These are phyloP conservation scores for Boletellus emodensis DNA, from an alignment of 768 basidiomycete species.

Conservation along the genomic window DNA sequence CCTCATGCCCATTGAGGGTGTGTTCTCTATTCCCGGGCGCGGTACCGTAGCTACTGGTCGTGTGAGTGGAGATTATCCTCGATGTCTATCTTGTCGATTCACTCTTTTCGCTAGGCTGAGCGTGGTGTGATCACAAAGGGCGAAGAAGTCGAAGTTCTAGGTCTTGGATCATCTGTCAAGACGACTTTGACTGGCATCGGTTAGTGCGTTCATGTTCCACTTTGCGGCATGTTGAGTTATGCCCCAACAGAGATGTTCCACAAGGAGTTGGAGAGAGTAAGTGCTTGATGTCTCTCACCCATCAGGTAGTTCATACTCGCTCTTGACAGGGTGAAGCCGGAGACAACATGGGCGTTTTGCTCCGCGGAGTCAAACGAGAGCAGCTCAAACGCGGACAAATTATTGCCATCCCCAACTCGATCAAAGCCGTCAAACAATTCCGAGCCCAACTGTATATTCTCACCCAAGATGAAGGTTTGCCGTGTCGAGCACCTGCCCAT, in stretches of 20 bases:
- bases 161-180: conserved; percentile 76
- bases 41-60: conserved; percentile 97
- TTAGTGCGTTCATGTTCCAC: conserved; percentile 21
- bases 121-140: conserved; percentile 91
- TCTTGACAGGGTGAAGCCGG: conserved; percentile 81
- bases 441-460: conserved; percentile 81
- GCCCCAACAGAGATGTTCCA: conserved; percentile 89
- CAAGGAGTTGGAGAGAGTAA: conserved; percentile 93
- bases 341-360: conserved; percentile 97
- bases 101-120: conserved; percentile 59
- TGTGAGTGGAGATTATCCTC: conserved; percentile 39
- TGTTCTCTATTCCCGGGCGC: conserved; percentile 97
- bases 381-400: conserved; percentile 93
- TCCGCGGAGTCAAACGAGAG: conserved; percentile 96
- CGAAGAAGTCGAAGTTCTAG: conserved; percentile 89
- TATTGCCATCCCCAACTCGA: conserved; percentile 80
- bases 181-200: conserved; percentile 94
- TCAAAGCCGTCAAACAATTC: conserved; percentile 95
- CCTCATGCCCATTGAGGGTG: conserved; percentile 93
- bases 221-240: conserved; percentile 3
- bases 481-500: conserved; percentile 44
- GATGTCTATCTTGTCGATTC: neutral
- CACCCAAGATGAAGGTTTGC: conserved; percentile 39
- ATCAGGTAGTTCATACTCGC: conserved; percentile 4
- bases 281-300: conserved; percentile 10